Evolutionary conservation across 2,329 filamentous ascomycete species (phyloP).

Genomic region (Orbilia javanica): DNA sequence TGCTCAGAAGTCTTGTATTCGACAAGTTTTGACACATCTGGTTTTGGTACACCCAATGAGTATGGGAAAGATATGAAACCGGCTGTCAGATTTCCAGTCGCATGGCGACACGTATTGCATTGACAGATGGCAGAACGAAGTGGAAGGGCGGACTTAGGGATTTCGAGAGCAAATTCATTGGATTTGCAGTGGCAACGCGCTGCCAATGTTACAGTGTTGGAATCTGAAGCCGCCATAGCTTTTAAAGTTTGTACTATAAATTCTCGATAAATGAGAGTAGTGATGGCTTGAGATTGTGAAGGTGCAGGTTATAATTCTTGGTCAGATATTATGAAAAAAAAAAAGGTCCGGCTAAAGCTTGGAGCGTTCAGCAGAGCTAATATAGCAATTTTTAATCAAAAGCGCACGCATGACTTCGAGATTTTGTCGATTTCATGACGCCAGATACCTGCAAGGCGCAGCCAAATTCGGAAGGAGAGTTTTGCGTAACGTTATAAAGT

Average conservation of each 20-base stretch:
- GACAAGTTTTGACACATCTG: slow-evolving; percentile 32
- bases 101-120: slow-evolving; percentile 45
- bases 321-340: too few species aligned
- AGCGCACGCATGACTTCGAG: not conserved
- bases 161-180: slow-evolving; percentile 25
- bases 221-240: slow-evolving; percentile 1
- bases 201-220: slow-evolving; percentile 28
- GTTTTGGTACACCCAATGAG: slow-evolving; percentile 6
- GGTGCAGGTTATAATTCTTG: too few species aligned
- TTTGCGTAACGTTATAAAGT: slow-evolving; percentile 11
- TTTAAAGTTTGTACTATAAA: not conserved
- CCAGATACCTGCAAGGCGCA: not conserved
- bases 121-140: slow-evolving; percentile 43
- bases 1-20: slow-evolving; percentile 38
- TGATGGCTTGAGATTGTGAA: too few species aligned
- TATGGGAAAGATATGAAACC: slow-evolving; percentile 26
- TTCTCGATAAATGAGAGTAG: too few species aligned
- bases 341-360: not conserved
- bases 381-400: not conserved
- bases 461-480: not conserved
- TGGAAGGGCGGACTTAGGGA: slow-evolving; percentile 39
- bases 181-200: slow-evolving; percentile 51
- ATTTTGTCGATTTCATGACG: not conserved
- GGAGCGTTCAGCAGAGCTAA: not conserved
- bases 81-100: slow-evolving; percentile 21